Evolutionary conservation across 345 rosid species (phyloP).

Genomic region (Bruguiera parviflora): DNA sequence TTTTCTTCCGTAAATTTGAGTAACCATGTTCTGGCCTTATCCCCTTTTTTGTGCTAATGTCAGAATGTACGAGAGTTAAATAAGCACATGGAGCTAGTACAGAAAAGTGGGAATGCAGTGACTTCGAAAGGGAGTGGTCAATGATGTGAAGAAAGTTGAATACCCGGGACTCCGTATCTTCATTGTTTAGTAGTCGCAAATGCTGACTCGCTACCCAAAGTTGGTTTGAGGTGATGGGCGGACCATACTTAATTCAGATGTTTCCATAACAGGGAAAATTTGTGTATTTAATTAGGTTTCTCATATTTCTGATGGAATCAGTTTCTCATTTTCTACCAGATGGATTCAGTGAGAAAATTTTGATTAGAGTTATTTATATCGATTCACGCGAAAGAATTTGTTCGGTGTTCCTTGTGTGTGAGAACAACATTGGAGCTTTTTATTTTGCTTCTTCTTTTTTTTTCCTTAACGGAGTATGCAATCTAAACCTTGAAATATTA

Average conservation of each 20-base stretch:
- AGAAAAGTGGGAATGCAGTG: slow-evolving; percentile 14
- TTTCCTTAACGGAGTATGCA: too few species aligned
- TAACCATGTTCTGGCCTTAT: neutral
- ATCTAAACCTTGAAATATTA: too few species aligned
- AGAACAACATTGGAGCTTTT: too few species aligned
- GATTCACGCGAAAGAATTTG: too few species aligned
- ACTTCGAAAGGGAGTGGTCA: slow-evolving; percentile 23
- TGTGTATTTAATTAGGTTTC: slow-evolving; percentile 29
- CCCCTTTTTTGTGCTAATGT: neutral
- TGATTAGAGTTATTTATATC: too few species aligned
- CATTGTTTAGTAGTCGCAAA: neutral
- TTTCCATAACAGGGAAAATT: slow-evolving; percentile 10
- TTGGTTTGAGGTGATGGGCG: slow-evolving; percentile 7
- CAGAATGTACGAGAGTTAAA: slow-evolving; percentile 50
- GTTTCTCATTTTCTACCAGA: neutral
- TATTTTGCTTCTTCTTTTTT: too few species aligned
- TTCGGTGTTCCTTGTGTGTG: too few species aligned
- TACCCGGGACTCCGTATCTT: slow-evolving; percentile 1
- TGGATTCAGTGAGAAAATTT: neutral
- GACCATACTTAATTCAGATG: neutral
- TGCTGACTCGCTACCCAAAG: slow-evolving; percentile 22
- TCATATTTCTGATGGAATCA: neutral
- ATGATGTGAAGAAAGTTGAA: slow-evolving; percentile 17
- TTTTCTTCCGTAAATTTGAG: neutral
- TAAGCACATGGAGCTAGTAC: slow-evolving; percentile 40